Base-by-base conservation (phyloP, 1,139 yeast genomes). In the Lodderomyces pseudojiufengensis region DNA sequence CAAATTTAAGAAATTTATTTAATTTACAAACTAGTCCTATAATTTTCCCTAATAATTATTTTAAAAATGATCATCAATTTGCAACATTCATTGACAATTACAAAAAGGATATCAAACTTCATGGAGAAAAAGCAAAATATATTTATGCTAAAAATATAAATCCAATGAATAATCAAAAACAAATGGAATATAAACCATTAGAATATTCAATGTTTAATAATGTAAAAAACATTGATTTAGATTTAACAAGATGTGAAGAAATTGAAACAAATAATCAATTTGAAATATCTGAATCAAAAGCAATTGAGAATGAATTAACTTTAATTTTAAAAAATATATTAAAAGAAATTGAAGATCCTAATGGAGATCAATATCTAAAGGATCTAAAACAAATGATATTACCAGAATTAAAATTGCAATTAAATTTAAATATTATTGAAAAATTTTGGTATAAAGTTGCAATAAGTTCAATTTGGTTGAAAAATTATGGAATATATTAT, bases 391-490 rank as follows among this genome's bases (percentile, higher is more conserved):
- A 50, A 36, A 54, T 60, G 35, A 30, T 18, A 7, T 18, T 52
- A 1, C 50, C 57, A 9, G 56, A 58, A 30, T 47, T 60, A 33
- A 47, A 45, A 29, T 29, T 55, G 5, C 63, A 63, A 41, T 37
- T 65, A 25, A 40, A 56, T 29, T 44, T 52, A 28, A 51, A 54
- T 8, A 55, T 60, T n/a, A 55, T 56, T 9, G 62, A 59, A 14
- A 50, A 51, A 31, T 55, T 57, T 39, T 66, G 71, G 70, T 65
- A 49, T 43, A 48, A 63, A 33, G 51, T 66, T 27, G 65, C 69
- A 0, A 72, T 70, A 1, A 57, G 69, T 2, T 59, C 67, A 0
- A 70, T 65, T 4, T 66, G 68, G 67, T 47, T 66, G 18, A 59
- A 63, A 41, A 60, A 65, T 33, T 64, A 63, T 39, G 69, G 68